Evolutionary conservation across 2,329 filamentous ascomycete genomes (phyloP), one percentile per base, ranked within the genome.

Genomic region (Diplodia corticola): DNA sequence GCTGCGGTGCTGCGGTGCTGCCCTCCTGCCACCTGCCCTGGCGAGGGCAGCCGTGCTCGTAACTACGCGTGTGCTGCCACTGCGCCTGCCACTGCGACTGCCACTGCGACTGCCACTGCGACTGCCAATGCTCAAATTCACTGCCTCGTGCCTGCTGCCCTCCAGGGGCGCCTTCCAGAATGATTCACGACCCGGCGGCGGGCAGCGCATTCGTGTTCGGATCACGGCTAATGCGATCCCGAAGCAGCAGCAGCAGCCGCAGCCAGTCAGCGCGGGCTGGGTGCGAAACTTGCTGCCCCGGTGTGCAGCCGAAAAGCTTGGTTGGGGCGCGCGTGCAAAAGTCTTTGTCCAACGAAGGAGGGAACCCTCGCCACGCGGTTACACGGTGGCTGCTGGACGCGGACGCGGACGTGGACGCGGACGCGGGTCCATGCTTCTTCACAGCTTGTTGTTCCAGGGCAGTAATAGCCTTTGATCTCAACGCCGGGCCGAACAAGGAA

Each of bases 141-240:
- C 30, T 60, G 28, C 28, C 28, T n/a, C n/a, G n/a, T 30, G 28
- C 1, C 28, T 9, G 30, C 30, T 46, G 22, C 44, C 44, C 30
- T 40, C 57, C 57, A 35, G 57, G 49, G 57, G 57, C 57, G 44
- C 6, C 57, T 60, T 60, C 55, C 24, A 61, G 57, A 49, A 61
- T 4, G 2, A n/a, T 46, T 60, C 40, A n/a, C n/a, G n/a, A n/a
- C n/a, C n/a, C n/a, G n/a, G 55, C 24, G 15, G 40, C 24, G 7
- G 26, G 17, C 28, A 48, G 40, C 57, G 44, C 57, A 49, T 49
- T 61, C 57, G 57, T 61, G 48, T 61, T 49, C 57, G 57, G 57
- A 33, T 24, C n/a, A 15, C 57, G 57, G 57, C 26, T 28, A 35
- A 22, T n/a, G 57, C 44, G 57, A 35, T 61, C 20, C 57, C 57